These are phyloP conservation scores for Penicillium arizonense DNA, from an alignment of 495 filamentous ascomycete species.

Conservation along the genomic window DNA sequence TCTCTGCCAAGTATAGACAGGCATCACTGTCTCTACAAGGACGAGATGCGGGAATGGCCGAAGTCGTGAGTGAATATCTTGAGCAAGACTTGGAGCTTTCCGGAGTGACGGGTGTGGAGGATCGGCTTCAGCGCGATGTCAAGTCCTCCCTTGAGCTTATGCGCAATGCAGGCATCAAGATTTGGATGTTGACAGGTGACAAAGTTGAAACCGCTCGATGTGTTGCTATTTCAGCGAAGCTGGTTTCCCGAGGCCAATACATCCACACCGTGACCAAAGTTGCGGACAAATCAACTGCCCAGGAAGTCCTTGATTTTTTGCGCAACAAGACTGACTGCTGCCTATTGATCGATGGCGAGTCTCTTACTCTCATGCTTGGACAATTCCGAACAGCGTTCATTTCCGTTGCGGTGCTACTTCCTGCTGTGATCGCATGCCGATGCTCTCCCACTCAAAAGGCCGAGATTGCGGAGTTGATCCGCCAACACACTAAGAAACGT, in stretches of 20 bases:
- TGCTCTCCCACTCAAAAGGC: constrained; percentile 98
- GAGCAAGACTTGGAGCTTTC: constrained; percentile 88
- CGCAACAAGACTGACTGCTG: constrained; percentile 85
- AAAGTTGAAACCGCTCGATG: constrained; percentile 98
- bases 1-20: constrained; percentile 69
- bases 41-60: constrained; percentile 78
- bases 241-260: constrained; percentile 92
- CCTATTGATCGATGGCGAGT: constrained; percentile 93
- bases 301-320: constrained; percentile 83
- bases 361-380: constrained; percentile 74
- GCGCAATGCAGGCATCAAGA: constrained; percentile 97
- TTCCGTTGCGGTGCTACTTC: constrained; percentile 79
- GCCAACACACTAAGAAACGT: constrained; percentile 85
- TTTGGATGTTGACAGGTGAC: constrained; percentile 99
- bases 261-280: constrained; percentile 90
- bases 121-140: constrained; percentile 92
- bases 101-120: constrained; percentile 96
- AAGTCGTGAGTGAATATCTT: constrained; percentile 74
- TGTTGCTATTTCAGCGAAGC: constrained; percentile 89
- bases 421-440: constrained; percentile 92
- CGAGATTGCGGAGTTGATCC: constrained; percentile 87
- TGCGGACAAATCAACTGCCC: constrained; percentile 56
- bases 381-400: constrained; percentile 85
- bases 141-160: constrained; percentile 92
- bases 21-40: constrained; percentile 76